Evolutionary conservation across 768 basidiomycete genomes (phyloP).

Genomic region (Agaricus sinodeliciosus): DNA sequence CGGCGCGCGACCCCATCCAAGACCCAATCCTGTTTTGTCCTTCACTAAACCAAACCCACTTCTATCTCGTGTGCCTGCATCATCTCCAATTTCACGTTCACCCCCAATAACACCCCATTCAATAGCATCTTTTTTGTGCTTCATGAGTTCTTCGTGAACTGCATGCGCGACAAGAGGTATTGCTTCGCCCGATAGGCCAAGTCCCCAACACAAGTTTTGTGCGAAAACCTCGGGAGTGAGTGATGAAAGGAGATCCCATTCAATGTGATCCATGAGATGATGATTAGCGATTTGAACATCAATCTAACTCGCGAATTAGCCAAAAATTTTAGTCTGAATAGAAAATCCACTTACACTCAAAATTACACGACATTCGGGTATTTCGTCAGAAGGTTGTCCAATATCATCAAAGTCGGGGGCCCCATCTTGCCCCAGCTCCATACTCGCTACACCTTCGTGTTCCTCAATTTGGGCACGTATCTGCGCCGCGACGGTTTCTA

Average conservation of each 20-base stretch:
- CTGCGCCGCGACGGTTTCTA: conserved; percentile 73
- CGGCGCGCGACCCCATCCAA: conserved; percentile 72
- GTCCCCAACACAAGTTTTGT: conserved; percentile 69
- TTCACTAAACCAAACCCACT: conserved; percentile 55
- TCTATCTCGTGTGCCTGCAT: conserved; percentile 34
- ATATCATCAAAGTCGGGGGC: conserved; percentile 39
- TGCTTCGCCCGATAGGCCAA: conserved; percentile 86
- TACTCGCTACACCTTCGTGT: conserved; percentile 70
- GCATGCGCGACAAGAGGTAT: conserved; percentile 88
- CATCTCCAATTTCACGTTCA: conserved; percentile 27
- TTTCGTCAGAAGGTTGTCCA: conserved; percentile 42
- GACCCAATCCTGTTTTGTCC: conserved; percentile 77
- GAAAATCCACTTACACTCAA: conserved; percentile 51
- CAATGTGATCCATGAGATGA: conserved; percentile 91
- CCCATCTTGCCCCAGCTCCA: conserved; percentile 65
- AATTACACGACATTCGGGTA: conserved; percentile 77
- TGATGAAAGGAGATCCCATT: conserved; percentile 95
- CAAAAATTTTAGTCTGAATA: not conserved
- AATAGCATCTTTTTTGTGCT: conserved; percentile 91
- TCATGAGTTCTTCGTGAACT: conserved; percentile 90
- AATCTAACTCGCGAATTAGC: conserved; percentile 47
- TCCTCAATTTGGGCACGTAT: conserved; percentile 92
- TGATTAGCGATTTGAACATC: conserved; percentile 94
- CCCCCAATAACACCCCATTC: conserved; percentile 88
- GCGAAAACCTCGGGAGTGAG: conserved; percentile 88